Percentiles rank a stretch among this genome's conserved stretches.
Conservation (phyloP, 2,329 filamentous ascomycete species). For the Didymella arachidicola region DNA sequence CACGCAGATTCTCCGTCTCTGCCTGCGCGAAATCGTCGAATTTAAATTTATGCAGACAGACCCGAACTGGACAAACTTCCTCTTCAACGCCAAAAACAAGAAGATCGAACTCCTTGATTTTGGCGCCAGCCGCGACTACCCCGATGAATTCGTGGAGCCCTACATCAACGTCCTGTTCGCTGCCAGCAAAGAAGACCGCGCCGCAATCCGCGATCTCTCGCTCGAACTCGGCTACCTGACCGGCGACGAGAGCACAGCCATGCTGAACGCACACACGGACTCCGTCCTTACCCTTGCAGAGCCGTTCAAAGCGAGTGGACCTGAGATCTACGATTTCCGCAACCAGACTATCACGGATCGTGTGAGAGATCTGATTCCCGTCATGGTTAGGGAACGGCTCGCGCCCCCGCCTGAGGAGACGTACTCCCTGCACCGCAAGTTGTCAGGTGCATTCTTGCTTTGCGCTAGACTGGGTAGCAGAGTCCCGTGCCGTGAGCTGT, state of each 20-base stretch:
- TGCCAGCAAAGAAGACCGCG: slow-evolving; percentile 74
- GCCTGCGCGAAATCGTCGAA: slow-evolving; percentile 89
- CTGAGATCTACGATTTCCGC: slow-evolving; percentile 87
- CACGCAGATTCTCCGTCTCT: slow-evolving; percentile 89
- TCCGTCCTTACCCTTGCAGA: slow-evolving; percentile 91
- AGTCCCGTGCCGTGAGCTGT: slow-evolving; percentile 82
- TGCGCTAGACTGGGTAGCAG: slow-evolving; percentile 86
- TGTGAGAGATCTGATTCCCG: slow-evolving; percentile 84
- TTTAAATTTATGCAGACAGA: slow-evolving; percentile 99
- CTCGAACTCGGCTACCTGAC: slow-evolving; percentile 88
- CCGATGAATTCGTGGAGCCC: slow-evolving; percentile 76
- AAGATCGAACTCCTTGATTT: slow-evolving; percentile 94
- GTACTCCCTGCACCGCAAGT: slow-evolving; percentile 91
- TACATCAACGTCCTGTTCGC: slow-evolving; percentile 85
- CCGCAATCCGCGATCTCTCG: slow-evolving; percentile 71
- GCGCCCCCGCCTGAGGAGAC: slow-evolving; percentile 96
- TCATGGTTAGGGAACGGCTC: slow-evolving; percentile 90
- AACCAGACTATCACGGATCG: slow-evolving; percentile 97
- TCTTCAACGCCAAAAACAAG: slow-evolving; percentile 77
- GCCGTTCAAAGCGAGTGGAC: slow-evolving; percentile 78
- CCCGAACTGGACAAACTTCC: slow-evolving; percentile 99
- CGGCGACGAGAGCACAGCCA: slow-evolving; percentile 81
- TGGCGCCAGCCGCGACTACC: slow-evolving; percentile 87
- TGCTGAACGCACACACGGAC: slow-evolving; percentile 90
- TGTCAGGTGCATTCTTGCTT: slow-evolving; percentile 92